Evolutionary conservation across 208 protist genomes (phyloP).

Genomic region (Acanthamoeba lenticulata): DNA sequence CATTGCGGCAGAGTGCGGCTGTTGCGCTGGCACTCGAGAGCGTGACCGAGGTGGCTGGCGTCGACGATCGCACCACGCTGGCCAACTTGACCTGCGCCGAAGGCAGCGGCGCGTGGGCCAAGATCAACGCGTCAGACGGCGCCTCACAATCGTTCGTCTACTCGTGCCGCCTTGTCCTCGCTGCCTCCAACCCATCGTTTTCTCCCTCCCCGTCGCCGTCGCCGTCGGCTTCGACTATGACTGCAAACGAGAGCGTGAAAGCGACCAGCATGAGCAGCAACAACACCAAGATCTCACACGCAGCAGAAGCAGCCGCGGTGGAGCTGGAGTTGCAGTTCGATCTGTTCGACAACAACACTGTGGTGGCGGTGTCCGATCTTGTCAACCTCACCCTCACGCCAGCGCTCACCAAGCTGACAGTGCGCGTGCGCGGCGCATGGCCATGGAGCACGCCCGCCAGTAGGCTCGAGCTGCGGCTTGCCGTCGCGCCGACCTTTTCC

Average conservation of each 20-base stretch:
- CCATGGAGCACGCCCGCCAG: background rate
- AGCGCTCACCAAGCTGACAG: background rate
- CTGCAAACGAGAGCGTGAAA: no score
- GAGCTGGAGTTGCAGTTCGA: background rate
- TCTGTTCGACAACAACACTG: background rate
- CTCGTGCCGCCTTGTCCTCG: background rate
- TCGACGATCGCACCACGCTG: background rate
- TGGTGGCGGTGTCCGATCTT: background rate
- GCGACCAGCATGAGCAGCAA: no score
- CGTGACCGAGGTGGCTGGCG: background rate
- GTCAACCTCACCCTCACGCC: slow-evolving; percentile 40
- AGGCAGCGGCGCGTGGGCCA: background rate
- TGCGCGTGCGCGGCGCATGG: background rate
- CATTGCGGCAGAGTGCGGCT: background rate
- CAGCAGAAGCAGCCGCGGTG: background rate
- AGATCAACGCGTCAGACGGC: background rate
- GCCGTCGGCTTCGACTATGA: no score
- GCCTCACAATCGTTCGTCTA: background rate
- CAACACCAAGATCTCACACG: no score
- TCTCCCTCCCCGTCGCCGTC: background rate
- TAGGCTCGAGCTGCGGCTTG: background rate
- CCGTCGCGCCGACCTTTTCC: background rate
- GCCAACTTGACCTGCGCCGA: background rate
- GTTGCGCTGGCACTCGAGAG: background rate
- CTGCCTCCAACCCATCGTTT: no score